A percentile compares a stretch with the other conserved stretches of the same genome.
These are phyloP conservation scores for Lunasporangiospora selenospora DNA, from an alignment of 192 early-diverging fungal species.

Conservation along the genomic window DNA sequence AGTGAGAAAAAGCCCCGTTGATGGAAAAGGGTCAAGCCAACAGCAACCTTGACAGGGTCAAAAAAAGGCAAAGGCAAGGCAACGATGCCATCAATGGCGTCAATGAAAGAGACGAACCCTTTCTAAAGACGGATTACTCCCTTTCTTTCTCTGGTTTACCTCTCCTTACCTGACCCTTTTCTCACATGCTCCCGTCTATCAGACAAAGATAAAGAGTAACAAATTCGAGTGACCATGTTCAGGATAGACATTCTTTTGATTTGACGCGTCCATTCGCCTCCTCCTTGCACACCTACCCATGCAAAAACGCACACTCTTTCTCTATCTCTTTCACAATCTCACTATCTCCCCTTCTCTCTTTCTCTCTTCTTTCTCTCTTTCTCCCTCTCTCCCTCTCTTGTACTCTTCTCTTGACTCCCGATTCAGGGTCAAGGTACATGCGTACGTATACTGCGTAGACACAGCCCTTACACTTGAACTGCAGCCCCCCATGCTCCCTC, in stretches of 20 bases:
- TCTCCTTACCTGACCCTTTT: background rate
- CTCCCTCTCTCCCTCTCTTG: background rate
- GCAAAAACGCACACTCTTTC: background rate
- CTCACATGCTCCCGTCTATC: background rate
- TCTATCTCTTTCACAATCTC: too few relatives aligned
- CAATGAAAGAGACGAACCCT: too few relatives aligned
- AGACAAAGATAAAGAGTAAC: background rate
- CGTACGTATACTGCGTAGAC: too few relatives aligned
- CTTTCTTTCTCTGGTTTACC: background rate
- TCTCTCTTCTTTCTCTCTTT: background rate
- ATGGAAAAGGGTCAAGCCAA: too few relatives aligned
- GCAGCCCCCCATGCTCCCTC: slow-evolving; percentile 1
- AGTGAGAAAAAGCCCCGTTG: too few relatives aligned
- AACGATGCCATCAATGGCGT: too few relatives aligned
- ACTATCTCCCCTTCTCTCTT: background rate
- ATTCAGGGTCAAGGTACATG: too few relatives aligned
- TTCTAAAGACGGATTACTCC: too few relatives aligned
- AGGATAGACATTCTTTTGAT: too few relatives aligned
- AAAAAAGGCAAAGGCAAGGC: too few relatives aligned
- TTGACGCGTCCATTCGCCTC: too few relatives aligned
- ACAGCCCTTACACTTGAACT: background rate
- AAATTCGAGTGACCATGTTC: background rate
- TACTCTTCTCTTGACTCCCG: background rate
- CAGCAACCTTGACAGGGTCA: too few relatives aligned
- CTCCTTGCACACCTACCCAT: background rate